These are phyloP conservation scores for Aspergillus asperescens DNA, from an alignment of 495 filamentous ascomycete species.

Conservation along the genomic window DNA sequence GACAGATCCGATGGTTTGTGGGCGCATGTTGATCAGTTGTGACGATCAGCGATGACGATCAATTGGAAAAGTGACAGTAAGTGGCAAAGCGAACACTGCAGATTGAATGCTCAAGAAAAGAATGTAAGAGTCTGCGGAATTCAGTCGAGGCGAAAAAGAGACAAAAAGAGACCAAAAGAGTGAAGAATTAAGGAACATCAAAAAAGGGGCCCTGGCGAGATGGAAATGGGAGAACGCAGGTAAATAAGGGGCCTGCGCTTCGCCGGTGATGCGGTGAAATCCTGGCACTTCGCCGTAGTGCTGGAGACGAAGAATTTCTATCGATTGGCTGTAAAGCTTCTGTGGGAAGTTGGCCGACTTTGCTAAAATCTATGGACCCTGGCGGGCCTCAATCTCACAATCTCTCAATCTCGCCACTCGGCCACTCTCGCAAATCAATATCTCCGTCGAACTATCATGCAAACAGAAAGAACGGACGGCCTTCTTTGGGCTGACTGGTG, in stretches of 20 bases:
- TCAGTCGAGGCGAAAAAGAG: not conserved
- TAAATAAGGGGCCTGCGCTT: not conserved
- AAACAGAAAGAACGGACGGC: not conserved
- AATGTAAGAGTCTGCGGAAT: not conserved
- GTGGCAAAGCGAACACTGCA: not conserved
- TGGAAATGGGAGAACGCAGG: not conserved
- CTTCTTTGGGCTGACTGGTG: not conserved
- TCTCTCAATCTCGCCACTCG: too few species aligned
- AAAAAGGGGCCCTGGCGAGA: not conserved
- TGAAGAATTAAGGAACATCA: not conserved
- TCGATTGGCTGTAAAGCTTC: not conserved
- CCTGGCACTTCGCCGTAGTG: not conserved
- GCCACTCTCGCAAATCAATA: too few species aligned
- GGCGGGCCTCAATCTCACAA: not conserved
- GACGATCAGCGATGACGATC: conserved; percentile 6
- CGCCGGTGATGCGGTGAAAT: too few species aligned
- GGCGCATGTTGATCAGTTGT: conserved; percentile 11
- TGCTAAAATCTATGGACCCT: not conserved
- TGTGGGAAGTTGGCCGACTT: too few species aligned
- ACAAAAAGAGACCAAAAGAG: not conserved
- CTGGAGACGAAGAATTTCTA: not conserved
- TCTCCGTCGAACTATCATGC: too few species aligned
- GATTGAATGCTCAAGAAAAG: not conserved
- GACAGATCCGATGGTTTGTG: conserved; percentile 9
- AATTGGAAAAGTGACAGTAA: not conserved